These are phyloP conservation scores for Xanthoconium purpureum DNA, from an alignment of 768 basidiomycete species.

Conservation along the genomic window DNA sequence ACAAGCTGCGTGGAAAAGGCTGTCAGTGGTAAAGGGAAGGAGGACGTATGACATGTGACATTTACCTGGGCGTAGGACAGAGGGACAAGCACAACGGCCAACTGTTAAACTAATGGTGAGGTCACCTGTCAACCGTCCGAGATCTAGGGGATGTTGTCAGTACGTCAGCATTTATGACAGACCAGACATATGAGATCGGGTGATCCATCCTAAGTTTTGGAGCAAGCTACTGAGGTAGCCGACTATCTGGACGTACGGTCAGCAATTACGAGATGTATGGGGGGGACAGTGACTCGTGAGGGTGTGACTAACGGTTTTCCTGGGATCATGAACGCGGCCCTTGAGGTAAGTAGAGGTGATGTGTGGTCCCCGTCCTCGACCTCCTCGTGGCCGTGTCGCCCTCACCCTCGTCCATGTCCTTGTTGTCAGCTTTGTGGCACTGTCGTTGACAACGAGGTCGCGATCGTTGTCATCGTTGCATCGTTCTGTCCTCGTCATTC, in stretches of 20 bases:
- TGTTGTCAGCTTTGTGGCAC: too few species aligned
- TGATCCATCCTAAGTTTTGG: slow-evolving; percentile 83
- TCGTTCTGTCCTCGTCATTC: too few species aligned
- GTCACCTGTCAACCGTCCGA: slow-evolving; percentile 83
- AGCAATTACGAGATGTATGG: too few species aligned
- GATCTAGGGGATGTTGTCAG: slow-evolving; percentile 39
- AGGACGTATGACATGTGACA: background rate
- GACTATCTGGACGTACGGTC: slow-evolving; percentile 40
- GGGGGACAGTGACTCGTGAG: too few species aligned
- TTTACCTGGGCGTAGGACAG: slow-evolving; percentile 86
- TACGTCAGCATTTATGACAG: too few species aligned
- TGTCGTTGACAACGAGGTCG: too few species aligned
- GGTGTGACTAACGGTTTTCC: slow-evolving; percentile 44
- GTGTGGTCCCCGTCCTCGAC: too few species aligned
- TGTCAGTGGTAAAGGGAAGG: background rate
- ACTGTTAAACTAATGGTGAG: slow-evolving; percentile 89
- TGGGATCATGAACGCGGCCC: slow-evolving; percentile 43
- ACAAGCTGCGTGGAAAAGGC: slow-evolving; percentile 51
- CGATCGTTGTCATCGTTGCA: too few species aligned
- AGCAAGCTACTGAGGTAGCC: slow-evolving; percentile 73
- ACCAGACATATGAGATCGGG: slow-evolving; percentile 64
- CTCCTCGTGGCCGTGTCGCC: too few species aligned
- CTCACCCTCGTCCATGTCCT: too few species aligned
- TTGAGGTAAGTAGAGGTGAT: slow-evolving; percentile 52
- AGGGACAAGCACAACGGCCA: slow-evolving; percentile 91